These are phyloP conservation scores for Cylindrodendrum hubeiense DNA, from an alignment of 2,329 filamentous ascomycete species.

Conservation along the genomic window DNA sequence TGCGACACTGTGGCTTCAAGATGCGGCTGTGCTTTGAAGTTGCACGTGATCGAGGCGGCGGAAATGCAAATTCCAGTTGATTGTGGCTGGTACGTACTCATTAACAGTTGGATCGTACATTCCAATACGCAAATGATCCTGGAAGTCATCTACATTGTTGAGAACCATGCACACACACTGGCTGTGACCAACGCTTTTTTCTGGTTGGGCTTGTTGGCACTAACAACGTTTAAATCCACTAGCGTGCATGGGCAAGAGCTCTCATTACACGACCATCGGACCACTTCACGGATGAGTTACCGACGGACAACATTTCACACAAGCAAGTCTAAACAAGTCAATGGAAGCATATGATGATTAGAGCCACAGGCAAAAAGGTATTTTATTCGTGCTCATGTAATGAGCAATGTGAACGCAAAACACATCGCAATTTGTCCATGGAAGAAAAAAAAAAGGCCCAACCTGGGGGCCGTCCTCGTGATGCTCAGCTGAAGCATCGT, in stretches of 20 bases:
- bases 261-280: not conserved
- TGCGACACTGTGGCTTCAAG: too few species aligned
- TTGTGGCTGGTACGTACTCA: too few species aligned
- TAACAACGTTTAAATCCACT: not conserved
- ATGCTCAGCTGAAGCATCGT: slow-evolving; percentile 33
- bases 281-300: not conserved
- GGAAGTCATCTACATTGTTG: not conserved
- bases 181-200: not conserved
- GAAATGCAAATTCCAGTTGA: too few species aligned
- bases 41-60: too few species aligned
- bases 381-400: slow-evolving; percentile 42
- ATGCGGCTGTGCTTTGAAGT: too few species aligned
- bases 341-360: not conserved
- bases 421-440: slow-evolving; percentile 44
- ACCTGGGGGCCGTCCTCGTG: slow-evolving; percentile 32
- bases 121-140: too few species aligned
- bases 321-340: not conserved
- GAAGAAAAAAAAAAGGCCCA: slow-evolving; percentile 39
- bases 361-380: slow-evolving; percentile 37
- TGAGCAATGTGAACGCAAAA: slow-evolving; percentile 43
- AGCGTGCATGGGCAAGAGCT: not conserved
- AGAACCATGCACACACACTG: not conserved
- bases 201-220: not conserved
- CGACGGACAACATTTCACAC: not conserved
- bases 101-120: too few species aligned